Percentiles rank a stretch among this genome's conserved stretches.
Conservation (phyloP, 768 basidiomycete genomes). For the Hericium alpestre region DNA sequence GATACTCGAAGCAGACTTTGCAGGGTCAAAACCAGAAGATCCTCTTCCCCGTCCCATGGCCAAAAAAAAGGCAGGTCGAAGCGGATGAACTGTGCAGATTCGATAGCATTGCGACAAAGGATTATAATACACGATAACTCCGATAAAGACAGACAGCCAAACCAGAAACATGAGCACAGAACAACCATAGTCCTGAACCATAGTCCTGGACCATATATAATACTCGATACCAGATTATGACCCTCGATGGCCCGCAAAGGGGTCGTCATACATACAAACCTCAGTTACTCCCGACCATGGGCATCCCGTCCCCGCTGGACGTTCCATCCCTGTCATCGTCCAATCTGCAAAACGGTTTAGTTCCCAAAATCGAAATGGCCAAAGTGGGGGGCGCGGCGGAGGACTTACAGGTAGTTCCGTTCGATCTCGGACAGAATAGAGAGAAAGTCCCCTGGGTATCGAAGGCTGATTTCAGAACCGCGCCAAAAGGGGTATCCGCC, state of each 20-base stretch:
- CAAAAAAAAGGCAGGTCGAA: too few relatives aligned
- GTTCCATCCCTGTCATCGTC: constrained; percentile 62
- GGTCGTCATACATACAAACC: background rate
- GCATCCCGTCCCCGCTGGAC: constrained; percentile 48
- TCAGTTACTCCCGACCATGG: constrained; percentile 18
- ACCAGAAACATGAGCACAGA: background rate
- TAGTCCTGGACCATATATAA: constrained; percentile 1
- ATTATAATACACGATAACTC: constrained; percentile 1
- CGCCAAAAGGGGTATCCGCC: background rate
- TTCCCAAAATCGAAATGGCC: too few relatives aligned
- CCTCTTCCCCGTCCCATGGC: too few relatives aligned
- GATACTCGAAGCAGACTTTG: too few relatives aligned
- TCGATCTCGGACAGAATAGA: constrained; percentile 89
- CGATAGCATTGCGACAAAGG: constrained; percentile 6
- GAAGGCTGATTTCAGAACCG: background rate
- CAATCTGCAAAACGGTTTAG: constrained; percentile 28
- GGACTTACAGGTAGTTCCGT: constrained; percentile 69
- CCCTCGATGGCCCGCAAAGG: too few relatives aligned
- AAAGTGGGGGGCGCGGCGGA: background rate
- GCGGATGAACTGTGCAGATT: background rate
- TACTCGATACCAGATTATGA: constrained; percentile 1
- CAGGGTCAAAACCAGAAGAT: too few relatives aligned
- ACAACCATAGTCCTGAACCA: constrained; percentile 1
- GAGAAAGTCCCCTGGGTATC: constrained; percentile 71
- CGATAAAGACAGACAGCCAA: constrained; percentile 1